These are phyloP conservation scores for Pythium pectinolyticum DNA, from an alignment of 352 stramenopile genomes.

Conservation along the genomic window DNA sequence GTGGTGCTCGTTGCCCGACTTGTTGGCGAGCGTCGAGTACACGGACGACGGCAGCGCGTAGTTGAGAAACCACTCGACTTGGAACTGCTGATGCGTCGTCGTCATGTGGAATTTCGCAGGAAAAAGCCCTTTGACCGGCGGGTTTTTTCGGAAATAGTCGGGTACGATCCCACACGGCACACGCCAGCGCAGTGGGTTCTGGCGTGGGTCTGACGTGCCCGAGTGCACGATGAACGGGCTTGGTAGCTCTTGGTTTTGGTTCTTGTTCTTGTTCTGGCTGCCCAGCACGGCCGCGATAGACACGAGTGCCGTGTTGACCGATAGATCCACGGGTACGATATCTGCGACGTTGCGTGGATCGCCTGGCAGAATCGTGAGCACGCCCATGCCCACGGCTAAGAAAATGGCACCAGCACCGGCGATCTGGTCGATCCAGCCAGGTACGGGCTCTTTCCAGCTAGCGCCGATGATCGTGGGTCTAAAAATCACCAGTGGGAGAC, in stretches of 20 bases:
- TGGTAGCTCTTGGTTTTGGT: not conserved
- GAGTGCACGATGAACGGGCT: conserved; percentile 67
- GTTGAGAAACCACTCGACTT: conserved; percentile 79
- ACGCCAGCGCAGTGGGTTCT: conserved; percentile 82
- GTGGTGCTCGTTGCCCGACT: conserved; percentile 55
- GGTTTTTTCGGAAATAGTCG: conserved; percentile 76
- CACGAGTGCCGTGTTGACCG: conserved; percentile 75
- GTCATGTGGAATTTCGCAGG: conserved; percentile 79
- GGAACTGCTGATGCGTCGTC: conserved; percentile 74
- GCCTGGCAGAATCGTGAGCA: conserved; percentile 81
- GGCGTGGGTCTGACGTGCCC: conserved; percentile 70
- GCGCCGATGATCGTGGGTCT: conserved; percentile 85
- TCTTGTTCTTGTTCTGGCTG: not conserved
- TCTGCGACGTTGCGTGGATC: conserved; percentile 79
- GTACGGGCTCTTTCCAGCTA: conserved; percentile 84
- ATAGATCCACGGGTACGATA: conserved; percentile 80
- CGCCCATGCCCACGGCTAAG: conserved; percentile 66
- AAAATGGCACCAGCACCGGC: conserved; percentile 81
- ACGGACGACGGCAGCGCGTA: conserved; percentile 81
- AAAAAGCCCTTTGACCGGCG: conserved; percentile 48
- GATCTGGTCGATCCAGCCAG: conserved; percentile 83
- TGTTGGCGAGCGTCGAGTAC: conserved; percentile 76
- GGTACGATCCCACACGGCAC: conserved; percentile 58
- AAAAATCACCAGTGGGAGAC: conserved; percentile 74
- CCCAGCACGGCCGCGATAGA: conserved; percentile 41